A percentile compares a stretch with the other conserved stretches of the same genome.
These are phyloP conservation scores for Austroboletus novae-zelandiae DNA, from an alignment of 1,284 basidiomycete genomes.

Conservation along the genomic window DNA sequence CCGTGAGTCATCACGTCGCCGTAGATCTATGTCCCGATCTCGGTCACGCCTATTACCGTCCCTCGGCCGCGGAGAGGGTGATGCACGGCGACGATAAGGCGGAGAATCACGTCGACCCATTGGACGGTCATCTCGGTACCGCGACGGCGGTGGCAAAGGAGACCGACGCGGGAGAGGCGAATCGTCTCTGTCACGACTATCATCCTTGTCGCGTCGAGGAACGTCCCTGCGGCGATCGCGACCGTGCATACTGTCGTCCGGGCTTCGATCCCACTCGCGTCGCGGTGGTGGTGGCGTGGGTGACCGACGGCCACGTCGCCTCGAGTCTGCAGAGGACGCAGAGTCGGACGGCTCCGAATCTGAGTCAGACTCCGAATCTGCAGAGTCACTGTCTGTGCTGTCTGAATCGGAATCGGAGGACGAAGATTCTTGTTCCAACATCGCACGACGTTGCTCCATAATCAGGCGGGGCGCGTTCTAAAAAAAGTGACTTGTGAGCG, in stretches of 20 bases:
- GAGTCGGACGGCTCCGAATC: constrained; percentile 40
- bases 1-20: constrained; percentile 26
- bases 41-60: constrained; percentile 17
- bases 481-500: constrained; percentile 1
- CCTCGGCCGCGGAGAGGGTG: constrained; percentile 23
- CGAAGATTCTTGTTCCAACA: constrained; percentile 72
- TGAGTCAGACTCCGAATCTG: constrained; percentile 42
- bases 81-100: constrained; percentile 23
- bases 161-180: constrained; percentile 32
- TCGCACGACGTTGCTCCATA: constrained; percentile 88
- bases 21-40: constrained; percentile 23
- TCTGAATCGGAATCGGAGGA: constrained; percentile 45
- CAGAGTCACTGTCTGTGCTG: constrained; percentile 34
- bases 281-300: constrained; percentile 31
- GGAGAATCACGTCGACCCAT: constrained; percentile 32
- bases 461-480: constrained; percentile 89
- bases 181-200: constrained; percentile 20
- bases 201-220: constrained; percentile 9
- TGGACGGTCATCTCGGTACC: constrained; percentile 30
- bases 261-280: constrained; percentile 17
- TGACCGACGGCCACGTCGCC: constrained; percentile 29
- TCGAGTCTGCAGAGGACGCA: constrained; percentile 38
- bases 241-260: constrained; percentile 3
- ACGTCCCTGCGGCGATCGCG: constrained; percentile 15
- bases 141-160: constrained; percentile 28